Evolutionary conservation across 148 eudicot genomes (phyloP).

Genomic region (Beta vulgaris): DNA sequence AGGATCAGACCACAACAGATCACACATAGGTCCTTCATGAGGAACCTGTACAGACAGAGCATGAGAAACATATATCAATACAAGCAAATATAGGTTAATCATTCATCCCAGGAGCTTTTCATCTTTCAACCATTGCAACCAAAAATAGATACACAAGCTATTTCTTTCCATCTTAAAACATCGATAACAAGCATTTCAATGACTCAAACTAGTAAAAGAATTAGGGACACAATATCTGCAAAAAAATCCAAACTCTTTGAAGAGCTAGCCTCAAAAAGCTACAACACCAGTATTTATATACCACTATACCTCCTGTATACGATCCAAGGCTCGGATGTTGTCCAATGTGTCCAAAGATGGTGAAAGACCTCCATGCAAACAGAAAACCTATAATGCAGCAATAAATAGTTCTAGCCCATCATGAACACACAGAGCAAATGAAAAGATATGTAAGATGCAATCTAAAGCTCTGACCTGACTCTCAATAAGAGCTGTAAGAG

Average conservation of each 20-base stretch:
- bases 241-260: neutral
- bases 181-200: neutral
- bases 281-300: neutral
- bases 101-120: neutral
- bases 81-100: neutral
- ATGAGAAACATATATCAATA: neutral
- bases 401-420: neutral
- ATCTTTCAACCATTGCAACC: neutral
- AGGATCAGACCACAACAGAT: constrained; percentile 97
- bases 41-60: constrained; percentile 56
- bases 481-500: constrained; percentile 96
- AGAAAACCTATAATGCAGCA: constrained; percentile 56
- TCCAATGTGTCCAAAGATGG: constrained; percentile 91
- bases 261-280: neutral
- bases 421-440: neutral
- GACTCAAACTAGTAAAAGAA: neutral
- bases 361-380: constrained; percentile 98
- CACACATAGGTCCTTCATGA: constrained; percentile 99
- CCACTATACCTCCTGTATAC: constrained; percentile 83
- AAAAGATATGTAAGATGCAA: neutral
- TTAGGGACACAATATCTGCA: neutral
- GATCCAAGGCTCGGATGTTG: constrained; percentile 90
- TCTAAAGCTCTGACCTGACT: constrained; percentile 64
- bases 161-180: neutral
- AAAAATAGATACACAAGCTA: neutral